These are phyloP conservation scores for Withania somnifera DNA, from an alignment of 305 asterid genomes.

Conservation along the genomic window DNA sequence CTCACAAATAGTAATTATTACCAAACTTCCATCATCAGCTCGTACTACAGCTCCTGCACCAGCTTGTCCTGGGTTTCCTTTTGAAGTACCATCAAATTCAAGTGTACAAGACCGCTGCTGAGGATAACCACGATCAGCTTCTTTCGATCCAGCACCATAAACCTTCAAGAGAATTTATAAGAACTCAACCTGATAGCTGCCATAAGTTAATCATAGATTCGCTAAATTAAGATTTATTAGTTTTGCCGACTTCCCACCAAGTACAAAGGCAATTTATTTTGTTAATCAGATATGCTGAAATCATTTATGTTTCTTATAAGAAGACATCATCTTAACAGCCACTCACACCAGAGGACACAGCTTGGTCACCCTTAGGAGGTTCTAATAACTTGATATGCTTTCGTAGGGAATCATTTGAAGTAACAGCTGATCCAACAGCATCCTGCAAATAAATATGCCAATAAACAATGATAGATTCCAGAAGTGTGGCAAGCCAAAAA, in stretches of 20 bases:
- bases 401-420: constrained; percentile 22
- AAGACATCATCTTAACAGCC: constrained; percentile 12
- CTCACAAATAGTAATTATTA: constrained; percentile 14
- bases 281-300: constrained; percentile 9
- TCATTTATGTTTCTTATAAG: background rate
- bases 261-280: background rate
- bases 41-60: constrained; percentile 95
- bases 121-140: constrained; percentile 9
- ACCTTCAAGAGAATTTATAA: background rate
- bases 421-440: constrained; percentile 27
- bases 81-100: constrained; percentile 96
- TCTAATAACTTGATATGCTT: constrained; percentile 50
- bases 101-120: constrained; percentile 74
- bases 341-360: constrained; percentile 40
- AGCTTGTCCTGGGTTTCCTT: constrained; percentile 98
- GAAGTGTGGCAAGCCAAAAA: background rate
- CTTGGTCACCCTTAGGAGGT: constrained; percentile 29
- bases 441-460: constrained; percentile 26
- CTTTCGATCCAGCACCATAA: constrained; percentile 1
- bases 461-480: constrained; percentile 1
- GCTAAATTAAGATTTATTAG: constrained; percentile 1
- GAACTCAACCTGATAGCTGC: constrained; percentile 1
- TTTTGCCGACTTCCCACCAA: background rate
- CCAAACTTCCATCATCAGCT: constrained; percentile 90
- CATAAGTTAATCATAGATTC: background rate